A percentile compares a stretch with the other conserved stretches of the same genome.
phyloP scores from a whole-genome alignment of 2,329 filamentous ascomycete species.

The Davidsoniella virescens region DNA sequence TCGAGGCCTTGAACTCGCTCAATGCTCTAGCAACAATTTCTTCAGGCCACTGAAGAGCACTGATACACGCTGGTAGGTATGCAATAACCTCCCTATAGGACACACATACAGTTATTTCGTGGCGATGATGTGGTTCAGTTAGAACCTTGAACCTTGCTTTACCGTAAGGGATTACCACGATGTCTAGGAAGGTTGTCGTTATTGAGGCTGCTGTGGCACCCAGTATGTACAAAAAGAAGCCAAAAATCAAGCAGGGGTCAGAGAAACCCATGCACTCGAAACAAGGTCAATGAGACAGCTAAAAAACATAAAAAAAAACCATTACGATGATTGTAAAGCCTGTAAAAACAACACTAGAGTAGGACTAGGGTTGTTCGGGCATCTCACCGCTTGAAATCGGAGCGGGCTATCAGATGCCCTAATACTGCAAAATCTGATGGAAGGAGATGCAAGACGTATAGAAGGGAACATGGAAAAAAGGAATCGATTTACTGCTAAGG shows the following conservation, averaged over 20 bases:
- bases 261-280: neutral
- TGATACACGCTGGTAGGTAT: too few species aligned
- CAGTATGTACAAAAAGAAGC: neutral
- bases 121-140: neutral
- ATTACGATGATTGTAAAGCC: too few species aligned
- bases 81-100: too few species aligned
- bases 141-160: constrained; percentile 6
- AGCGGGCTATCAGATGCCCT: too few species aligned
- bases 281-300: neutral
- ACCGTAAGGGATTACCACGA: constrained; percentile 1
- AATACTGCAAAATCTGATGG: neutral
- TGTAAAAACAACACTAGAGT: too few species aligned
- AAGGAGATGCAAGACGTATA: neutral
- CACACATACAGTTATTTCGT: too few species aligned
- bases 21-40: too few species aligned
- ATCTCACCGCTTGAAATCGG: constrained; percentile 2
- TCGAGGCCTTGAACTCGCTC: too few species aligned
- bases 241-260: too few species aligned
- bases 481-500: neutral
- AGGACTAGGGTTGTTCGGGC: too few species aligned
- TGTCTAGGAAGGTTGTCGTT: constrained; percentile 5
- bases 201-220: constrained; percentile 3
- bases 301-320: too few species aligned
- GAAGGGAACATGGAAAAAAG: neutral
- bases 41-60: too few species aligned